These are phyloP conservation scores for Cryptococcus sp. DNA, from an alignment of 1,284 basidiomycete genomes.

Conservation along the genomic window DNA sequence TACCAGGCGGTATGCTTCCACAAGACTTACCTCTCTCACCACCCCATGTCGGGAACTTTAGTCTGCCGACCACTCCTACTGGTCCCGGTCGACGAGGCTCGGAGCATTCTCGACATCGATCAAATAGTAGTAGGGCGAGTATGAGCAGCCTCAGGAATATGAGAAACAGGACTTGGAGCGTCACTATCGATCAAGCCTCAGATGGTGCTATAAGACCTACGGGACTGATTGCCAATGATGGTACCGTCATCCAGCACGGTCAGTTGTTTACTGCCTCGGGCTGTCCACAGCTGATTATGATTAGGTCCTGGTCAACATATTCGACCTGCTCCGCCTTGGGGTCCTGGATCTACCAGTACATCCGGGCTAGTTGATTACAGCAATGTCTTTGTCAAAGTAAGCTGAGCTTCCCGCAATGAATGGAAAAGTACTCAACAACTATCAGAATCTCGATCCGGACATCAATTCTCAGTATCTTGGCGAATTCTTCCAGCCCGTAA, in stretches of 20 bases:
- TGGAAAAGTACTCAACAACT: background rate
- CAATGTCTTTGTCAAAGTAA: slow-evolving; percentile 62
- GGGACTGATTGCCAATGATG: slow-evolving; percentile 31
- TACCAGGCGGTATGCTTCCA: background rate
- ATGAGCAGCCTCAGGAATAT: slow-evolving; percentile 1
- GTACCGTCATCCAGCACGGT: slow-evolving; percentile 61
- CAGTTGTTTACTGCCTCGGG: slow-evolving; percentile 2
- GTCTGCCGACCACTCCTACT: background rate
- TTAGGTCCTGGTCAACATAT: slow-evolving; percentile 74
- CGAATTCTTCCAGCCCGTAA: slow-evolving; percentile 70
- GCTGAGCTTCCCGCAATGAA: background rate
- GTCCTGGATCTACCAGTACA: slow-evolving; percentile 69
- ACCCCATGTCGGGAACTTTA: background rate
- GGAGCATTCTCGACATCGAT: background rate
- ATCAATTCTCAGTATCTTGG: slow-evolving; percentile 79
- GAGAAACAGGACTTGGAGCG: slow-evolving; percentile 20
- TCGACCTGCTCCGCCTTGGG: slow-evolving; percentile 65
- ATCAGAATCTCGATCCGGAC: slow-evolving; percentile 73
- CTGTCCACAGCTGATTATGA: background rate
- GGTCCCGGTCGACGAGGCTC: background rate
- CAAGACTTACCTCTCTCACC: background rate
- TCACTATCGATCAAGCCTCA: slow-evolving; percentile 18
- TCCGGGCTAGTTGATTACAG: slow-evolving; percentile 85
- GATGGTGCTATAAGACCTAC: slow-evolving; percentile 17
- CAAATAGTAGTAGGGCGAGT: slow-evolving; percentile 2